These are phyloP conservation scores for Dipteronia dyeriana DNA, from an alignment of 345 rosid species.

Conservation along the genomic window DNA sequence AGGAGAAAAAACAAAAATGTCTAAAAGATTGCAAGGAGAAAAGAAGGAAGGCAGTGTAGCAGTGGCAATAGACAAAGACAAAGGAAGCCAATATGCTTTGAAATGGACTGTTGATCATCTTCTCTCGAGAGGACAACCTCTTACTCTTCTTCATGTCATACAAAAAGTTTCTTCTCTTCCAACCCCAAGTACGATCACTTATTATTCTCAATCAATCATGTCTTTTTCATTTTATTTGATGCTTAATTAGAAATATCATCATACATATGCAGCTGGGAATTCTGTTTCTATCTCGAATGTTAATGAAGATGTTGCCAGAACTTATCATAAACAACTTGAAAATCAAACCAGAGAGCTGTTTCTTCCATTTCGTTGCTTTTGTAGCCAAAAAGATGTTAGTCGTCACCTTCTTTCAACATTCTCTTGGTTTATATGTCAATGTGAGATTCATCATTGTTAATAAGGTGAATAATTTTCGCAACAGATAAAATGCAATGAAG, in stretches of 20 bases:
- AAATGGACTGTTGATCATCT: slow-evolving; percentile 75
- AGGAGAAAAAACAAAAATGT: neutral
- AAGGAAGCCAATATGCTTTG: slow-evolving; percentile 72
- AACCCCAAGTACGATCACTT: slow-evolving; percentile 28
- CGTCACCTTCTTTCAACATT: too few species aligned
- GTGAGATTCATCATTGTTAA: neutral
- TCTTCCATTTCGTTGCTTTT: slow-evolving; percentile 87
- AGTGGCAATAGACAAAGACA: slow-evolving; percentile 78
- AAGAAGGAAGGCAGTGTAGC: slow-evolving; percentile 37
- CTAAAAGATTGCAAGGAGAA: slow-evolving; percentile 18
- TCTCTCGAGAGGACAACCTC: slow-evolving; percentile 51
- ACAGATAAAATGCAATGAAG: slow-evolving; percentile 68
- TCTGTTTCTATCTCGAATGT: slow-evolving; percentile 26
- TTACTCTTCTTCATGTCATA: slow-evolving; percentile 73
- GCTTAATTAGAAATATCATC: neutral
- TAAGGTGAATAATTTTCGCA: neutral
- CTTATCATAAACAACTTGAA: slow-evolving; percentile 31
- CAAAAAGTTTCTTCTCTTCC: slow-evolving; percentile 42
- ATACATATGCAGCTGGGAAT: slow-evolving; percentile 41
- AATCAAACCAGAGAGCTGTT: slow-evolving; percentile 53
- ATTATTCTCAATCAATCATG: too few species aligned
- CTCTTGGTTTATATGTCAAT: too few species aligned
- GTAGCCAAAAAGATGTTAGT: slow-evolving; percentile 75
- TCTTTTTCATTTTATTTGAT: neutral
- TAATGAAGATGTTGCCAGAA: slow-evolving; percentile 31